Conservation (phyloP, 2,329 filamentous ascomycete genomes). For the Phaeosphaeriaceae sp. region DNA sequence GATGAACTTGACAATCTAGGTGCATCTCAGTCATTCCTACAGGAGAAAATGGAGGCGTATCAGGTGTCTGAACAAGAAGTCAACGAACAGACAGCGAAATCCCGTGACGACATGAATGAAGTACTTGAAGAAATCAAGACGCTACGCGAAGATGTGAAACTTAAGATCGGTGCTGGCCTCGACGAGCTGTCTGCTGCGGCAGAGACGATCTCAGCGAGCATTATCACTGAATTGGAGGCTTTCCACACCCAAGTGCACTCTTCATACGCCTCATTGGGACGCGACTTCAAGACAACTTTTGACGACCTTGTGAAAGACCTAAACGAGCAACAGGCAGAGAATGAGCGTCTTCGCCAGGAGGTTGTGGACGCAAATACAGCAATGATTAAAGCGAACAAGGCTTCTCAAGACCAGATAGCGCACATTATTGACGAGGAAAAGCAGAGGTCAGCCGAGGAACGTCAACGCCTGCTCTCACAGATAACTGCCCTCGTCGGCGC, state of each 20-base stretch:
- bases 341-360: constrained; percentile 73
- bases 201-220: constrained; percentile 86
- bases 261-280: constrained; percentile 82
- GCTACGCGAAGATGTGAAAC: constrained; percentile 87
- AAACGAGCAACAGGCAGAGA: constrained; percentile 76
- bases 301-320: constrained; percentile 80
- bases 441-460: constrained; percentile 73
- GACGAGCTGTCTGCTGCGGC: constrained; percentile 83
- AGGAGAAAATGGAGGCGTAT: constrained; percentile 72
- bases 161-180: constrained; percentile 81
- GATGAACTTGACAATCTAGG: constrained; percentile 76
- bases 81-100: constrained; percentile 68
- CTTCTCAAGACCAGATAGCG: constrained; percentile 70
- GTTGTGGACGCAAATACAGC: constrained; percentile 72
- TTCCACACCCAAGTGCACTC: constrained; percentile 83
- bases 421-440: constrained; percentile 78
- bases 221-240: constrained; percentile 81
- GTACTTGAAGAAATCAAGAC: constrained; percentile 90
- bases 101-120: constrained; percentile 86
- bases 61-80: constrained; percentile 71
- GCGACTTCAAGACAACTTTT: constrained; percentile 85
- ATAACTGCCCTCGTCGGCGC: constrained; percentile 78
- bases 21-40: constrained; percentile 71
- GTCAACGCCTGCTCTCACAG: constrained; percentile 74
- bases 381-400: constrained; percentile 71